Conservation (phyloP, 2,329 filamentous ascomycete genomes). For the Talaromyces atroroseus region DNA sequence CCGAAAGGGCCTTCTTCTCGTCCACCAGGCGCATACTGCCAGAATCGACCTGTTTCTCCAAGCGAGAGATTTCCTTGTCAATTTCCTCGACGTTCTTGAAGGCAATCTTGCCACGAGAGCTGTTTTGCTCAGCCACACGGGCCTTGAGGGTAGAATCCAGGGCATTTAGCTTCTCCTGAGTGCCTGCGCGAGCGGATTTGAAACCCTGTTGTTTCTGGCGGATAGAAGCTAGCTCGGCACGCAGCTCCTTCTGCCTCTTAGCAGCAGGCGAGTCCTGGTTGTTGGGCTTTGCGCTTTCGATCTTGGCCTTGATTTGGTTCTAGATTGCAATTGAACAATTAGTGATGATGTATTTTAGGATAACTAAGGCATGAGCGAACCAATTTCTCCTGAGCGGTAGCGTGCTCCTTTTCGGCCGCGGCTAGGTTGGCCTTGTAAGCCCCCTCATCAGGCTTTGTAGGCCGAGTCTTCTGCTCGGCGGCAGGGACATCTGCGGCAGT, state of each 20-base stretch:
- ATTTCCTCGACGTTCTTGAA: conserved; percentile 88
- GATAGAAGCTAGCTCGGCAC: conserved; percentile 75
- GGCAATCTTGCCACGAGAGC: conserved; percentile 68
- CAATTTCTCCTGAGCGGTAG: conserved; percentile 65
- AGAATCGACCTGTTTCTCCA: conserved; percentile 80
- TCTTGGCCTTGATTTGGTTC: conserved; percentile 82
- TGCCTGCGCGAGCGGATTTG: conserved; percentile 72
- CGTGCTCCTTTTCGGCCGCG: conserved; percentile 81
- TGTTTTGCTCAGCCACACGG: conserved; percentile 81
- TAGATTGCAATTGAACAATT: conserved; percentile 42
- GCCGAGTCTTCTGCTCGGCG: conserved; percentile 50
- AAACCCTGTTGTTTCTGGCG: conserved; percentile 79
- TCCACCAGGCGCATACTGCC: conserved; percentile 94
- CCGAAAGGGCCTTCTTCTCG: conserved; percentile 85
- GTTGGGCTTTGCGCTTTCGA: conserved; percentile 75
- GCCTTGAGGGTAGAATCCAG: conserved; percentile 85
- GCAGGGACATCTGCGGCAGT: conserved; percentile 17
- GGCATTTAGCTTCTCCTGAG: conserved; percentile 86
- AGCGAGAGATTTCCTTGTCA: conserved; percentile 70
- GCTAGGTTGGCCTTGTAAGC: conserved; percentile 73
- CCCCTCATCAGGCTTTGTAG: conserved; percentile 82
- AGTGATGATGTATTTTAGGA: neutral
- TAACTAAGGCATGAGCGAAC: conserved; percentile 40
- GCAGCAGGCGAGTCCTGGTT: conserved; percentile 74
- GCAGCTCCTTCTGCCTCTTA: conserved; percentile 81